Conservation (phyloP, 768 basidiomycete genomes). For the Infundibulicybe gibba region DNA sequence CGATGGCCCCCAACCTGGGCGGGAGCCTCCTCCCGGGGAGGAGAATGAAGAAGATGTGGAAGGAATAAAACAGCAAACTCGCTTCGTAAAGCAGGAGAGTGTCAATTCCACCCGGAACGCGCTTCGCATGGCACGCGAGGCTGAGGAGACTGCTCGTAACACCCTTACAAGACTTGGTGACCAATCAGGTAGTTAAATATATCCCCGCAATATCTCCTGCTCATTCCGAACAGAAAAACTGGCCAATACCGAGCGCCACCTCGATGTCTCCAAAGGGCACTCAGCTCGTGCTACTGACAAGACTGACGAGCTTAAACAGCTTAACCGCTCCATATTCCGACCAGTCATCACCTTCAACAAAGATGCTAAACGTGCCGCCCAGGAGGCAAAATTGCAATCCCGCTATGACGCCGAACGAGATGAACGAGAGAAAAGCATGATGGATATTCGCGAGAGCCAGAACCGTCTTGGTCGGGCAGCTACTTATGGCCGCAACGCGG, state of each 20-base stretch:
- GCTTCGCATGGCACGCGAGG: constrained; percentile 88
- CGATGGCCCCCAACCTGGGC: constrained; percentile 50
- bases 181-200: constrained; percentile 76
- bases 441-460: constrained; percentile 84
- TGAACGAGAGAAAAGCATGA: constrained; percentile 82
- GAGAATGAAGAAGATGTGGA: constrained; percentile 88
- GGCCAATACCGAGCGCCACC: constrained; percentile 91
- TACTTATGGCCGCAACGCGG: constrained; percentile 50
- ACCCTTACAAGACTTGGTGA: constrained; percentile 83
- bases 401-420: constrained; percentile 86
- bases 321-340: constrained; percentile 93
- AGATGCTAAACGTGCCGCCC: constrained; percentile 81
- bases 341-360: constrained; percentile 94
- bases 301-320: constrained; percentile 88
- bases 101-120: constrained; percentile 90
- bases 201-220: background rate
- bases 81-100: constrained; percentile 88
- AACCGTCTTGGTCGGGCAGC: constrained; percentile 77
- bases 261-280: constrained; percentile 89
- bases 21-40: constrained; percentile 54
- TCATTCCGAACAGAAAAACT: constrained; percentile 59
- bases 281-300: constrained; percentile 87
- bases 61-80: constrained; percentile 91
- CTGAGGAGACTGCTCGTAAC: constrained; percentile 90
- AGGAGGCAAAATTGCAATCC: constrained; percentile 77